These are phyloP conservation scores for Peronospora tabacina DNA, from an alignment of 352 stramenopile species.

Conservation along the genomic window DNA sequence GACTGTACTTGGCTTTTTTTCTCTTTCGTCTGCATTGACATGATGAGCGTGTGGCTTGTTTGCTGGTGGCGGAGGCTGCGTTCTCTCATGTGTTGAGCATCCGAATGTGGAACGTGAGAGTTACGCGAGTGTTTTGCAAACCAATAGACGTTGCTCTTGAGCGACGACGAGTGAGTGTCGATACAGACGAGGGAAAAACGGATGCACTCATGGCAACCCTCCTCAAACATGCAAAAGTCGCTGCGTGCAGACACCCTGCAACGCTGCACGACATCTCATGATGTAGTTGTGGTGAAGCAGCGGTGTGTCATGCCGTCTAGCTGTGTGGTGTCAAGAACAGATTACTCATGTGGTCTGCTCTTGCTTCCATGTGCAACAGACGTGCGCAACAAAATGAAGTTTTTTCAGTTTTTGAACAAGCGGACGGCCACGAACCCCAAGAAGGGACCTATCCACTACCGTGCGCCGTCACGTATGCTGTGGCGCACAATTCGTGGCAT, in stretches of 20 bases:
- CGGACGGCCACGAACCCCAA: slow-evolving; percentile 97
- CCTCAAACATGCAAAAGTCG: slow-evolving; percentile 87
- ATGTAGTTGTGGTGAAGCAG: slow-evolving; percentile 25
- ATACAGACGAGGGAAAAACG: slow-evolving; percentile 5
- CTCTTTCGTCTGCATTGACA: slow-evolving; percentile 7
- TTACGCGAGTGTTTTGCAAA: background rate
- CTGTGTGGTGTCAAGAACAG: slow-evolving; percentile 24
- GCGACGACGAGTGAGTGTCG: slow-evolving; percentile 5
- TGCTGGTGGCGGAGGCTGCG: slow-evolving; percentile 11
- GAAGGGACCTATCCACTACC: slow-evolving; percentile 97
- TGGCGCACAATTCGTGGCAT: slow-evolving; percentile 94
- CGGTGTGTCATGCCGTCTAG: slow-evolving; percentile 77
- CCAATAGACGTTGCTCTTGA: slow-evolving; percentile 1
- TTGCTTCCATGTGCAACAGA: slow-evolving; percentile 52
- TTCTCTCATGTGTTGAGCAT: slow-evolving; percentile 8
- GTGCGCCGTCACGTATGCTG: slow-evolving; percentile 92
- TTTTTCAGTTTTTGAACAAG: slow-evolving; percentile 98
- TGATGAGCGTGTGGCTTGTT: slow-evolving; percentile 4
- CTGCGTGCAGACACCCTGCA: slow-evolving; percentile 81
- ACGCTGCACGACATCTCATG: slow-evolving; percentile 23
- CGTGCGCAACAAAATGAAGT: slow-evolving; percentile 96
- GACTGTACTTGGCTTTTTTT: slow-evolving; percentile 15
- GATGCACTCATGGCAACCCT: slow-evolving; percentile 21
- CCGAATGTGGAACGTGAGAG: slow-evolving; percentile 10
- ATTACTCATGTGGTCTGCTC: slow-evolving; percentile 30